phyloP scores from a whole-genome alignment of 2,329 filamentous ascomycete species.

The Cordyceps farinosa region DNA sequence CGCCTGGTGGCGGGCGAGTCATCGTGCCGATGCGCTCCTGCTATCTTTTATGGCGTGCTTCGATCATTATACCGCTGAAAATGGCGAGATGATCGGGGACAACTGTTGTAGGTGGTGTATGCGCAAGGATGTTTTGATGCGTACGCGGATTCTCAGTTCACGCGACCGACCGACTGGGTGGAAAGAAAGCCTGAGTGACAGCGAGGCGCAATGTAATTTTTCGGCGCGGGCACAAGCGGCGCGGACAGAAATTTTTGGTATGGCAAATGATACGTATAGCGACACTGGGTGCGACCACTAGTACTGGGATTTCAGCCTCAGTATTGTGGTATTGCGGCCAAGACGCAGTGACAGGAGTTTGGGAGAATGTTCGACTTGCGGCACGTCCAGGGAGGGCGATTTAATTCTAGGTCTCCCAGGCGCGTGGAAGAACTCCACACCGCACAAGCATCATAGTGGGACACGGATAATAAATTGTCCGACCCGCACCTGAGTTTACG shows the following conservation, averaged over 20 bases:
- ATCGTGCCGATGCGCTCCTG: conserved; percentile 56
- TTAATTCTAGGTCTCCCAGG: conserved; percentile 11
- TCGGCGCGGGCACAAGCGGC: conserved; percentile 13
- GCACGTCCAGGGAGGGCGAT: conserved; percentile 18
- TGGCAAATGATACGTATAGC: neutral
- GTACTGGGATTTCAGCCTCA: neutral
- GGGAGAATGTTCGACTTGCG: conserved; percentile 8
- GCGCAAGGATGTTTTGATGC: conserved; percentile 3
- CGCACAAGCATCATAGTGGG: conserved; percentile 16
- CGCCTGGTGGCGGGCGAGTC: conserved; percentile 71
- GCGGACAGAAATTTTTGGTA: neutral
- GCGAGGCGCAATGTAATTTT: neutral
- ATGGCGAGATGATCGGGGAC: conserved; percentile 20
- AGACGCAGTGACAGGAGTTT: neutral
- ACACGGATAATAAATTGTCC: conserved; percentile 11
- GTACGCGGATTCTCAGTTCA: conserved; percentile 12
- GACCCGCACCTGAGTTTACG: neutral
- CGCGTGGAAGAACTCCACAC: conserved; percentile 18
- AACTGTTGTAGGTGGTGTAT: conserved; percentile 8
- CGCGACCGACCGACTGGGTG: conserved; percentile 14
- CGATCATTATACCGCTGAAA: conserved; percentile 53
- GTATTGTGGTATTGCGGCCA: neutral
- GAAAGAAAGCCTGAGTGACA: conserved; percentile 11
- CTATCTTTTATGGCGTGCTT: conserved; percentile 50
- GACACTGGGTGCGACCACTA: conserved; percentile 7